phyloP scores from a whole-genome alignment of 345 rosid genomes.

The Dovyalis caffra region DNA sequence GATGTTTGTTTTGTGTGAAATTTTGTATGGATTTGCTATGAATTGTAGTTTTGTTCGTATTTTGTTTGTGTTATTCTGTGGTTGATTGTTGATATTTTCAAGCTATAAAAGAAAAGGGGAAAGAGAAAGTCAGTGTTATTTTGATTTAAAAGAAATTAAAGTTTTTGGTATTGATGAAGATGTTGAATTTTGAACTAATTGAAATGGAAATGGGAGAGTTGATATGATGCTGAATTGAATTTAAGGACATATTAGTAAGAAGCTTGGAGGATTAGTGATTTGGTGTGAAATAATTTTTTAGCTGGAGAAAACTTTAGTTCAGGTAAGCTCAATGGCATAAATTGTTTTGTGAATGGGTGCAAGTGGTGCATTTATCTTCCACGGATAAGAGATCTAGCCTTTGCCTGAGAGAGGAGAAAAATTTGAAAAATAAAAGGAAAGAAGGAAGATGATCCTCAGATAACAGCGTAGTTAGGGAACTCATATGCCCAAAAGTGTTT shows the following conservation, averaged over 20 bases:
- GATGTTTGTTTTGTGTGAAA: no score
- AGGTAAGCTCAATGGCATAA: neutral
- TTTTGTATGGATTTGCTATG: neutral
- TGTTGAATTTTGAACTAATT: neutral
- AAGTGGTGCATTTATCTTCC: neutral
- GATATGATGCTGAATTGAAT: neutral
- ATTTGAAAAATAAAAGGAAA: neutral
- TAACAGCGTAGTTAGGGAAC: neutral
- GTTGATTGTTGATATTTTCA: neutral
- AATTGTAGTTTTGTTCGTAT: neutral
- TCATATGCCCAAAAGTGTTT: neutral
- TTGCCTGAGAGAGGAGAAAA: neutral
- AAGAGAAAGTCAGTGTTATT: neutral
- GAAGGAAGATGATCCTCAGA: neutral
- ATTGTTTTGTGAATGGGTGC: conserved; percentile 1
- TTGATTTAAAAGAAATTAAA: neutral
- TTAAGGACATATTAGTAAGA: neutral
- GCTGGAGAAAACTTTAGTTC: neutral
- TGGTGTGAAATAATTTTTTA: neutral
- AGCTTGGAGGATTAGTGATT: neutral
- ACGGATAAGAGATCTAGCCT: neutral
- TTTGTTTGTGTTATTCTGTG: neutral
- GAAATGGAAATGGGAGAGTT: neutral
- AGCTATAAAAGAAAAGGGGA: neutral
- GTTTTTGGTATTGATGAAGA: neutral